Conservation (phyloP, 192 early-diverging fungal species). For the Linnemannia schmuckeri region DNA sequence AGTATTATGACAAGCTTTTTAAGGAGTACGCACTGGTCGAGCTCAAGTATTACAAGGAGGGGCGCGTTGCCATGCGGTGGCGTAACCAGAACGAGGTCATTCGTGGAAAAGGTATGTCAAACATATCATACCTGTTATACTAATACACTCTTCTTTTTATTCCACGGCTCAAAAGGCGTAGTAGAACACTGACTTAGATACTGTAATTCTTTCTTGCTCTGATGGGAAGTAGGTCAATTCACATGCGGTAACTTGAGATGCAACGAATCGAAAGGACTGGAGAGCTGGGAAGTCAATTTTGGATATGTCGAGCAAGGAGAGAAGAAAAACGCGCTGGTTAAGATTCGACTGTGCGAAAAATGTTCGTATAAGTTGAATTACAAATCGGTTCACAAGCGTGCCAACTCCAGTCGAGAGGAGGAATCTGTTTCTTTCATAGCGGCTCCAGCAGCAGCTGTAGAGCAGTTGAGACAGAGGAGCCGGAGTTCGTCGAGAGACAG, state of each 20-base stretch:
- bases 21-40: conserved; percentile 87
- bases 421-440: background rate
- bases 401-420: background rate
- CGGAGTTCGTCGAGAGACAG: background rate
- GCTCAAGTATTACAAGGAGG: conserved; percentile 78
- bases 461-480: background rate
- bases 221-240: conserved; percentile 70
- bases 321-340: conserved; percentile 86
- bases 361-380: conserved; percentile 85
- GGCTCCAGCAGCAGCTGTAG: background rate
- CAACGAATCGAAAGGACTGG: conserved; percentile 57
- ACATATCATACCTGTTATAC: background rate
- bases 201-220: background rate
- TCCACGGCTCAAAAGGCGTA: background rate
- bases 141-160: background rate
- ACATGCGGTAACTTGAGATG: conserved; percentile 76
- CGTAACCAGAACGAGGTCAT: conserved; percentile 76
- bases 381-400: conserved; percentile 67
- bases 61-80: conserved; percentile 71
- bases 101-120: conserved; percentile 69
- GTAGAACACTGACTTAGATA: background rate
- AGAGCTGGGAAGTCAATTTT: conserved; percentile 92
- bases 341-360: conserved; percentile 77
- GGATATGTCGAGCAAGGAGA: conserved; percentile 79
- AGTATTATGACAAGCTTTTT: conserved; percentile 89